A percentile compares a stretch with the other conserved stretches of the same genome.
Evolutionary conservation across 306 rosid genomes (phyloP).

Genomic region (Herpetospermum pedunculosum): DNA sequence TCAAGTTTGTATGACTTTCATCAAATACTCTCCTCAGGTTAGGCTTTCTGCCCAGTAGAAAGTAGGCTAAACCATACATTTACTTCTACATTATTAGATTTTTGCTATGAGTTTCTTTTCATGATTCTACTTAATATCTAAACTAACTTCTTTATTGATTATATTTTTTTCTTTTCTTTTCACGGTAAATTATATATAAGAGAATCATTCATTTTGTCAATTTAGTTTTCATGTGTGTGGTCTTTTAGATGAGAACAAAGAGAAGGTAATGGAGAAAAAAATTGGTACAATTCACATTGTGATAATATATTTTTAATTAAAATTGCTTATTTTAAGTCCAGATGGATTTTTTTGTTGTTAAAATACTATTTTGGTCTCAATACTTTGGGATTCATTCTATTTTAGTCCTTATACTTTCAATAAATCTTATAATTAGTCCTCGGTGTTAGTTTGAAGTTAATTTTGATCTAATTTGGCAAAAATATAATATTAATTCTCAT

Average conservation of each 20-base stretch:
- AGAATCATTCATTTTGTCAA: background rate
- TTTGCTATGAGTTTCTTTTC: too few species aligned
- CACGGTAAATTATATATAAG: background rate
- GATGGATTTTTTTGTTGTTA: too few species aligned
- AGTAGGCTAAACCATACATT: background rate
- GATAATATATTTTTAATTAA: background rate
- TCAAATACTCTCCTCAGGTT: conserved; percentile 93
- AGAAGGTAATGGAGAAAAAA: background rate
- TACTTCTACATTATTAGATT: background rate
- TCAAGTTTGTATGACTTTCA: conserved; percentile 65
- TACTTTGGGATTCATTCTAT: too few species aligned
- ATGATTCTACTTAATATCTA: background rate
- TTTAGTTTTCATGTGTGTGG: background rate
- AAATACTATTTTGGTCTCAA: too few species aligned
- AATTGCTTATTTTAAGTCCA: too few species aligned
- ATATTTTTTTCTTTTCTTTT: background rate
- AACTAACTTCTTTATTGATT: too few species aligned
- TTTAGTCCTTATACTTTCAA: too few species aligned
- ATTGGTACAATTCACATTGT: background rate
- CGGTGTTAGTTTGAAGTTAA: too few species aligned
- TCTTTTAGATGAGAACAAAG: background rate
- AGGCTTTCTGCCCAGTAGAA: conserved; percentile 1
- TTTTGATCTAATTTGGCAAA: too few species aligned
- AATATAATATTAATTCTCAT: too few species aligned
- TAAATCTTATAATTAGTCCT: too few species aligned